A percentile compares a stretch with the other conserved stretches of the same genome.
These are phyloP conservation scores for Pisolithus tinctorius DNA, from an alignment of 768 basidiomycete species.

Conservation along the genomic window DNA sequence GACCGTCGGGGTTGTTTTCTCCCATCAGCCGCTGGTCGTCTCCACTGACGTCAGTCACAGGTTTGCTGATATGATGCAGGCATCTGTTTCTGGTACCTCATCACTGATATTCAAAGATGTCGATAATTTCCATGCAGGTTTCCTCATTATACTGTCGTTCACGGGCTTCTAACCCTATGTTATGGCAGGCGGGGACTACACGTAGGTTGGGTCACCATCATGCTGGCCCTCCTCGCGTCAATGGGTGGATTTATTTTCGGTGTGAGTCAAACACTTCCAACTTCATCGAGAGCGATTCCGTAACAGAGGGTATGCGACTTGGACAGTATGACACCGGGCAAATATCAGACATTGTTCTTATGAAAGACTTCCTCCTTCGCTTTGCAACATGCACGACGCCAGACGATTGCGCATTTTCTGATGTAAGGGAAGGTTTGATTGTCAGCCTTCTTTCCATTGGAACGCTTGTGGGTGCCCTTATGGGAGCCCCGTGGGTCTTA, in stretches of 20 bases:
- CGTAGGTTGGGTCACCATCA: slow-evolving; percentile 56
- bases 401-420: slow-evolving; percentile 26
- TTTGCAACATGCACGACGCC: slow-evolving; percentile 48
- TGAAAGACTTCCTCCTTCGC: slow-evolving; percentile 60
- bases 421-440: too few species aligned
- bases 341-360: slow-evolving; percentile 69
- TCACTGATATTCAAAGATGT: too few species aligned
- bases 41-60: too few species aligned
- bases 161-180: background rate
- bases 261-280: slow-evolving; percentile 11
- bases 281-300: background rate
- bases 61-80: too few species aligned
- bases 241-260: slow-evolving; percentile 69
- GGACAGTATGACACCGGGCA: slow-evolving; percentile 64
- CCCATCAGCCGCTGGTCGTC: too few species aligned
- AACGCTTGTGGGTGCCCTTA: too few species aligned
- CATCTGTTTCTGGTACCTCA: too few species aligned
- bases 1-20: too few species aligned
- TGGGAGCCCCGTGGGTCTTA: too few species aligned
- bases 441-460: too few species aligned
- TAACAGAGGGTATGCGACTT: background rate
- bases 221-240: slow-evolving; percentile 59
- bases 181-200: slow-evolving; percentile 47
- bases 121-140: too few species aligned
- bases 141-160: too few species aligned